A percentile compares a stretch with the other conserved stretches of the same genome.
phyloP scores from a whole-genome alignment of 2,329 filamentous ascomycete genomes.

The Exophiala oligosperma region DNA sequence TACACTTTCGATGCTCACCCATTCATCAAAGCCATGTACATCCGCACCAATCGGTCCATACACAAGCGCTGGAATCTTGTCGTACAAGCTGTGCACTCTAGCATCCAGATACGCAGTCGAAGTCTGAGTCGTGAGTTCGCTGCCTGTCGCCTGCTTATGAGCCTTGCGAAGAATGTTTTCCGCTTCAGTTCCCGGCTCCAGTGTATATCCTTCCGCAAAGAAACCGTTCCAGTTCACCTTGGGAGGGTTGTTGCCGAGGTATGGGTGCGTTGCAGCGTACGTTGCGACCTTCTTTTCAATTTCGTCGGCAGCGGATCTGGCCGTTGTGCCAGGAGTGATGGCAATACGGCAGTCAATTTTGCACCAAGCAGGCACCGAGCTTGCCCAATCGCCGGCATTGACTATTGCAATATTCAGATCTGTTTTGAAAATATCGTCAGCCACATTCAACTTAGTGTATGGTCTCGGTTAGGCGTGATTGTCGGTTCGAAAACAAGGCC shows the following conservation, averaged over 20 bases:
- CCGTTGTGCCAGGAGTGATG: conserved; percentile 22
- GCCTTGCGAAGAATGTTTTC: conserved; percentile 23
- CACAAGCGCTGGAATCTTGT: conserved; percentile 20
- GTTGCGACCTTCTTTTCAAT: conserved; percentile 33
- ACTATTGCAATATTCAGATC: conserved; percentile 26
- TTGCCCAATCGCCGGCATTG: conserved; percentile 24
- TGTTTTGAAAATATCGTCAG: conserved; percentile 4
- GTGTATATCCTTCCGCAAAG: conserved; percentile 31
- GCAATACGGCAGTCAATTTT: conserved; percentile 23
- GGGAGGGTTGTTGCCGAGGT: conserved; percentile 30
- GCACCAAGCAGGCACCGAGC: conserved; percentile 25
- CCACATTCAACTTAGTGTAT: not conserved
- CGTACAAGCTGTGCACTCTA: conserved; percentile 21
- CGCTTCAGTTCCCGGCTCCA: conserved; percentile 30
- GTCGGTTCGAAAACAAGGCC: not conserved
- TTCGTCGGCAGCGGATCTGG: conserved; percentile 22
- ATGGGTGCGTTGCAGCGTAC: conserved; percentile 29
- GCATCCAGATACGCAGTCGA: conserved; percentile 24
- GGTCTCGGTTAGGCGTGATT: not conserved
- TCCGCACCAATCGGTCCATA: conserved; percentile 37
- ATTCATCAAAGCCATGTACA: conserved; percentile 54
- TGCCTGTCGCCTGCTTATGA: conserved; percentile 29
- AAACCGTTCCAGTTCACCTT: conserved; percentile 31
- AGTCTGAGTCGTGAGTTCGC: conserved; percentile 13
- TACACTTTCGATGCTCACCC: conserved; percentile 46